Base-by-base conservation (phyloP, 306 rosid species). In the Astragalus glycyphyllos region DNA sequence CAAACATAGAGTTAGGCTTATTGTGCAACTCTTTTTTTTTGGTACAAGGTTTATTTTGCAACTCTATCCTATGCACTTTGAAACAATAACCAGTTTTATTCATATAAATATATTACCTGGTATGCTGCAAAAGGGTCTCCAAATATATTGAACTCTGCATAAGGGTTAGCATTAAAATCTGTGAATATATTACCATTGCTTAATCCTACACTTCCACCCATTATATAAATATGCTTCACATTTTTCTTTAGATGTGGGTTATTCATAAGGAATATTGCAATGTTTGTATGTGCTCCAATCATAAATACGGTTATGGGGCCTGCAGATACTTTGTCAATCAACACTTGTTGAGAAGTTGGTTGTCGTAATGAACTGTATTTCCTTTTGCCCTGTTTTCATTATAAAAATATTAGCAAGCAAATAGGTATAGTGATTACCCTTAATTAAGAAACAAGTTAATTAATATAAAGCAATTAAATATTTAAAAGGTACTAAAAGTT, bases 61-160 rank as follows among this genome's bases (percentile, higher is more conserved):
- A n/a, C n/a, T n/a, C 23, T 20, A 20, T 20, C 23, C 23, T 0
- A 20, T 20, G 23, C 23, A 20, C 23, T 20, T 20, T 20, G 23
- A 20, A 20, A 2, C 23, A 20, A 20, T 20, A 20, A 20, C 23
- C 23, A 20, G 23, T 2, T 20, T 20, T 20, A 20, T 20, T 20
- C 23, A 20, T 20, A 20, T 20, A 20, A 20, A 20, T 20, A 20
- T 20, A 20, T 1, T 20, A 93, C 98, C 96, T 89, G 95, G 47
- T 90, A 87, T 57, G 98, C 97, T 15, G 97, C 97, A 85, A 94
- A 94, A 81, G 97, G 97, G 70, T 94, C 98, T 35, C 82, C 96
- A 64, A 87, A 89, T 6, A 94, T 69, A 54, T 94, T 94, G 86
- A 89, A 94, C 75, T 94, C 98, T 29, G 86, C 98, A 76, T 84